phyloP scores from a whole-genome alignment of 2,329 filamentous ascomycete genomes.

The Hypoxylon sp. region DNA sequence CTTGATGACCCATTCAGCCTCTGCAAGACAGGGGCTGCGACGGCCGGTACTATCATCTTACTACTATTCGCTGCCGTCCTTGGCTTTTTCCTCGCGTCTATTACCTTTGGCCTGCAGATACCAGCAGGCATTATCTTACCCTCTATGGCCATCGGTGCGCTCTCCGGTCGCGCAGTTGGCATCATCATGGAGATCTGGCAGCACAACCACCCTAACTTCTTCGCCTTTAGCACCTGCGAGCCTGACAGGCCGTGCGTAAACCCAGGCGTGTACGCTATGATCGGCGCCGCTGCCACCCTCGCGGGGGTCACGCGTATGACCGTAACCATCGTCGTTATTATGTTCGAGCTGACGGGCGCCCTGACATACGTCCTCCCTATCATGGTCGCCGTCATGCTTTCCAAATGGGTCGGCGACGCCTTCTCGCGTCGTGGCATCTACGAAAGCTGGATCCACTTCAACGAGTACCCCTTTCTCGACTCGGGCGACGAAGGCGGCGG shows the following conservation, averaged over 20 bases:
- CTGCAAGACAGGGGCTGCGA: constrained; percentile 88
- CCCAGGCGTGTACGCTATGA: constrained; percentile 95
- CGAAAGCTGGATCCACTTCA: constrained; percentile 97
- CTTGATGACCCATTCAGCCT: constrained; percentile 90
- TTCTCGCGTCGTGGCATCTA: constrained; percentile 95
- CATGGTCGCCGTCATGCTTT: constrained; percentile 98
- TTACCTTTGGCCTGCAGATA: constrained; percentile 95
- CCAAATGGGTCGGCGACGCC: constrained; percentile 98
- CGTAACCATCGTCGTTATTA: constrained; percentile 98
- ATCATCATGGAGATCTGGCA: constrained; percentile 93
- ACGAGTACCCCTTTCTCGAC: constrained; percentile 95
- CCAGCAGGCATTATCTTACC: constrained; percentile 96
- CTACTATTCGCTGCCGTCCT: constrained; percentile 85
- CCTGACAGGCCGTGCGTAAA: constrained; percentile 91
- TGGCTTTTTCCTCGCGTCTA: constrained; percentile 85
- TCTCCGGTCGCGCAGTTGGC: constrained; percentile 90
- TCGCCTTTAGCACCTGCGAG: constrained; percentile 85
- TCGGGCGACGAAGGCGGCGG: constrained; percentile 80
- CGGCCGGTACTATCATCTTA: constrained; percentile 84
- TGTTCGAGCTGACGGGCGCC: constrained; percentile 98
- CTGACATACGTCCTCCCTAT: constrained; percentile 97
- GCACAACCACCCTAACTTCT: constrained; percentile 79
- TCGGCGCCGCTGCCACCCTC: constrained; percentile 94
- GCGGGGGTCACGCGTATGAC: constrained; percentile 96
- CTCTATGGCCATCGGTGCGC: constrained; percentile 94